Evolutionary conservation across 2,329 filamentous ascomycete genomes (phyloP).

Genomic region (Calonectria ilicicola): DNA sequence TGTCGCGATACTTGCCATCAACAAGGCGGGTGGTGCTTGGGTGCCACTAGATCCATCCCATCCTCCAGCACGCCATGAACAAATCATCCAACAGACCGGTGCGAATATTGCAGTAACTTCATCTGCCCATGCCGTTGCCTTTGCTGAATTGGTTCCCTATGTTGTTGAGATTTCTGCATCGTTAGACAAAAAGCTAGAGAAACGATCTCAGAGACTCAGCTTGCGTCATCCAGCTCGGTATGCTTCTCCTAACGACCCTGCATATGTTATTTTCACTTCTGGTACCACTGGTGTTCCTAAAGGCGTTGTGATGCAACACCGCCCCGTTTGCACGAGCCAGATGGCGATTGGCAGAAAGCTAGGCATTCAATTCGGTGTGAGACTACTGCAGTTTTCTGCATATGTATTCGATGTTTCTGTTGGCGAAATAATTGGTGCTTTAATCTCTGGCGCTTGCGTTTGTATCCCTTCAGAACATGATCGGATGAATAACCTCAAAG

Average conservation of each 20-base stretch:
- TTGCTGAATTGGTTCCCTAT: background rate
- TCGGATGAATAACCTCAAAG: slow-evolving; percentile 12
- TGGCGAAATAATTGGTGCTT: background rate
- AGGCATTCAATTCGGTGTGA: background rate
- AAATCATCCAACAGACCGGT: background rate
- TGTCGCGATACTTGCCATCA: slow-evolving; percentile 40
- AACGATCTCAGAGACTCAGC: background rate
- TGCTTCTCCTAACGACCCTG: background rate
- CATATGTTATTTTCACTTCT: background rate
- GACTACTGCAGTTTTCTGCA: background rate
- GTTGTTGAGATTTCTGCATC: background rate
- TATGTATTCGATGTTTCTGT: background rate
- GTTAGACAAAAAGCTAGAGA: slow-evolving; percentile 29
- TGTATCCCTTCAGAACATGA: background rate
- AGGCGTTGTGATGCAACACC: background rate
- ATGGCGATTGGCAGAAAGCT: background rate
- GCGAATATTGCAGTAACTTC: background rate
- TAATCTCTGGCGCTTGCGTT: background rate
- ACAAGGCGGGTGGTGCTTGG: slow-evolving; percentile 36
- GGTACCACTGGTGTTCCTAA: background rate
- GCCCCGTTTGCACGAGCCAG: background rate
- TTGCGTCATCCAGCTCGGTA: background rate
- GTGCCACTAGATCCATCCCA: background rate
- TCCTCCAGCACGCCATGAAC: slow-evolving; percentile 23
- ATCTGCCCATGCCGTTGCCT: background rate